Evolutionary conservation across 2,329 filamentous ascomycete species (phyloP), one percentile per base, ranked within the genome.

Genomic region (Aureobasidium sp.): DNA sequence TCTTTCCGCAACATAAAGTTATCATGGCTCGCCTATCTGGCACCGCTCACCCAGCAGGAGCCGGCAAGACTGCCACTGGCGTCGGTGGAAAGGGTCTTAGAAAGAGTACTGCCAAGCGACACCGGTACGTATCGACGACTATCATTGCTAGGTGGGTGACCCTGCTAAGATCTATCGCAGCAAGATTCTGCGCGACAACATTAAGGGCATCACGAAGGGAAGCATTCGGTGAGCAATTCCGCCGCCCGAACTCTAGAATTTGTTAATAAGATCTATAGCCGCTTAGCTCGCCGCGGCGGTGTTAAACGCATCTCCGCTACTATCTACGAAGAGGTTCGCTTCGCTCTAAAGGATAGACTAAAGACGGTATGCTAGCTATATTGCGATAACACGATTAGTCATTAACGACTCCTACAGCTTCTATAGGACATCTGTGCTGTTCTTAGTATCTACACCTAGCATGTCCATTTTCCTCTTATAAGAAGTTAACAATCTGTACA

Each of bases 241-340:
- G 15, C n/a, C 4, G 2, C 11, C 1, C n/a, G n/a, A n/a, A 32
- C 45, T 9, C 13, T 8, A 15, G 27, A n/a, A 21, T 44, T 21
- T 5, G 15, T 27, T 47, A 27, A 47, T 25, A 16, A n/a, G 5
- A 27, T 21, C 6, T 30, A 5, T 16, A 61, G 91, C 73, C 86
- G 89, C 44, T 74, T 93, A 0, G 89, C 89, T 1, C 83, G 89
- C 6, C 84, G 89, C 6, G 89, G 89, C 1, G 89, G 89, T 0
- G 86, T 93, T 0, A 91, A 91, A 70, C 79, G 89, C 0, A 90
- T 92, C 9, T 86, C 85, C 0, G 81, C 70, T 0, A 65, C 49
- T 0, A 86, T 91, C 3, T 92, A 92, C 67, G 78, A 85, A 0
- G 86, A 89, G 0, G 72, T 80, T 0, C 77, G 89, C 0, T 21